Conservation (phyloP, 2,329 filamentous ascomycete genomes). For the Hypoxylon sp. region DNA sequence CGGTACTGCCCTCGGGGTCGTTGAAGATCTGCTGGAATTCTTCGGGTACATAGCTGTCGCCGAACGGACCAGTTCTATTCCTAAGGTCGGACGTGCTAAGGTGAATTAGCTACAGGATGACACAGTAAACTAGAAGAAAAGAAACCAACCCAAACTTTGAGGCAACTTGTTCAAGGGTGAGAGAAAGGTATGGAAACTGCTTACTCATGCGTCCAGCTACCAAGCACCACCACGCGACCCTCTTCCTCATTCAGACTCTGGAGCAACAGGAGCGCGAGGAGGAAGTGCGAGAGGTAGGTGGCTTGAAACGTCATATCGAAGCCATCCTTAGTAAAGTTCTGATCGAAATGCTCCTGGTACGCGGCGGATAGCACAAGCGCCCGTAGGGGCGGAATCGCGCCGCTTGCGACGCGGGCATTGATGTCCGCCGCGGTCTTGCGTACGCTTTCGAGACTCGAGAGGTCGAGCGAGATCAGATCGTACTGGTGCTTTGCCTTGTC, state of each 20-base stretch:
- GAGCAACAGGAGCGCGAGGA: slow-evolving; percentile 50
- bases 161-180: neutral
- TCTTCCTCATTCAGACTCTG: slow-evolving; percentile 50
- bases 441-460: slow-evolving; percentile 36
- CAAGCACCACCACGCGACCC: slow-evolving; percentile 49
- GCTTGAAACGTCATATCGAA: slow-evolving; percentile 51
- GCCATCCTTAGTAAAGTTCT: slow-evolving; percentile 50
- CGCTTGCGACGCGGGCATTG: slow-evolving; percentile 39
- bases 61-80: slow-evolving; percentile 31
- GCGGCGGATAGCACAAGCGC: slow-evolving; percentile 47
- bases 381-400: slow-evolving; percentile 46
- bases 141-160: neutral
- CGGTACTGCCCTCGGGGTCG: slow-evolving; percentile 31
- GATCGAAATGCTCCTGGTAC: slow-evolving; percentile 42
- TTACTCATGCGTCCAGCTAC: slow-evolving; percentile 51
- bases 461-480: slow-evolving; percentile 49
- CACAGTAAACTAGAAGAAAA: neutral
- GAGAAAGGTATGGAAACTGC: neutral
- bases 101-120: neutral
- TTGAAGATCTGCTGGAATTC: slow-evolving; percentile 36
- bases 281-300: slow-evolving; percentile 52
- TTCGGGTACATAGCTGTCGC: slow-evolving; percentile 14
- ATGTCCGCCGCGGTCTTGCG: slow-evolving; percentile 36
- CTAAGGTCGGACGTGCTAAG: slow-evolving; percentile 28
- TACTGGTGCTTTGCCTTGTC: slow-evolving; percentile 45